phyloP scores from a whole-genome alignment of 352 stramenopile species.

The Lagenidium giganteum region DNA sequence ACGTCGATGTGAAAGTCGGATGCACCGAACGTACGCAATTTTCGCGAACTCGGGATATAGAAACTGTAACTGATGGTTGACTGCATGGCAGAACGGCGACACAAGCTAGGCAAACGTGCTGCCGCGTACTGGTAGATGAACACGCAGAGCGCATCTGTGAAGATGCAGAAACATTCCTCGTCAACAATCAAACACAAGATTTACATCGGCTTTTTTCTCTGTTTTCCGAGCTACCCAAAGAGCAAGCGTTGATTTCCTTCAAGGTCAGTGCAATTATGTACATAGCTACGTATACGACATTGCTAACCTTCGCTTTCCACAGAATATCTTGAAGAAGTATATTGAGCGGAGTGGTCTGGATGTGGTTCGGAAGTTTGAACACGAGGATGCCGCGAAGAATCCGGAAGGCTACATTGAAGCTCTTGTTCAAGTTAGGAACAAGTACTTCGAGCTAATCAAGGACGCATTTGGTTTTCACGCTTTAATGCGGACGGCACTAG shows the following conservation, averaged over 20 bases:
- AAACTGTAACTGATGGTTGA: too few relatives aligned
- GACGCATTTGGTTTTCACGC: constrained; percentile 61
- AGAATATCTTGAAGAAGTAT: constrained; percentile 75
- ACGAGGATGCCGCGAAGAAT: constrained; percentile 55
- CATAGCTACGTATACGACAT: too few relatives aligned
- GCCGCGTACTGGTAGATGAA: constrained; percentile 50
- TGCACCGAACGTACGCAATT: constrained; percentile 56
- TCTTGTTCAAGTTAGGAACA: constrained; percentile 60
- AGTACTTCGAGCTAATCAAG: constrained; percentile 65
- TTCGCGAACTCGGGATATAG: background rate
- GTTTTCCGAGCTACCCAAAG: constrained; percentile 61
- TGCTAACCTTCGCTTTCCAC: background rate
- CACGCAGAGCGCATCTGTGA: constrained; percentile 66
- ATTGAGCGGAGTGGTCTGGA: constrained; percentile 60
- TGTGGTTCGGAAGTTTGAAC: constrained; percentile 56
- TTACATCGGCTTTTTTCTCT: constrained; percentile 59
- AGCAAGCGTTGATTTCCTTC: constrained; percentile 54
- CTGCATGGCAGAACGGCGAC: constrained; percentile 45
- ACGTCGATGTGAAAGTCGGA: constrained; percentile 45
- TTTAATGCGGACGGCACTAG: constrained; percentile 61
- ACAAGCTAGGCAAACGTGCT: constrained; percentile 63
- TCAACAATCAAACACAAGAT: constrained; percentile 61
- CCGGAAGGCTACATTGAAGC: constrained; percentile 71
- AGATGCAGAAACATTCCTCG: constrained; percentile 52
- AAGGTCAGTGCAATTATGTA: constrained; percentile 37